Evolutionary conservation across 768 basidiomycete genomes (phyloP), one percentile per base, ranked within the genome.

Genomic region (Boletus bicolor): DNA sequence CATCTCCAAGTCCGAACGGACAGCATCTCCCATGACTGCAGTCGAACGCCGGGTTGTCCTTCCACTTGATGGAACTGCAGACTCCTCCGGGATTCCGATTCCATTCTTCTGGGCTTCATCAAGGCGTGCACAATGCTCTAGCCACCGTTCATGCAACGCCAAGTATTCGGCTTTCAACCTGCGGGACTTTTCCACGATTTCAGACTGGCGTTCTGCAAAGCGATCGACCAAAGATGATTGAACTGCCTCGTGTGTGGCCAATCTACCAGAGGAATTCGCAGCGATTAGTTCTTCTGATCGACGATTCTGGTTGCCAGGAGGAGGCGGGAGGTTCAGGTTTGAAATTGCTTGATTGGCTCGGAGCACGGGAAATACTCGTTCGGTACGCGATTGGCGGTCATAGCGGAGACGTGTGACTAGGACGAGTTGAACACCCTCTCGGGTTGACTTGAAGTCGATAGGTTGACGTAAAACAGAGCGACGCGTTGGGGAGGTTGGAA

Each of bases 1-100:
- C 85, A 97, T 94, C 76, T 98, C 96, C 54, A 96, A 80, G 72
- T 98, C 95, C 17, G 94, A 93, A 5, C 93, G 87, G 15, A 94
- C 94, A 14, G 91, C 86, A 70, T 97, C 95, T 28, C 91, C 91
- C 58, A 91, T 74, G 42, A 73, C 75, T 0, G 87, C 86, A 45
- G 85, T 79, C 10, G 87, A 82, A 26, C 91, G 83, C 30, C 91
- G 82, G 9, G 90, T 91, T 41, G 87, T 86, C 49, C 91, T 73
- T 15, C 78, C 79, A 21, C 77, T 62, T 36, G 76, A 71, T n/a
- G 69, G 64, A 5, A 69, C 69, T 15, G 74, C 64, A 15, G 75
- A 73, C 51, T 79, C 80, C 60, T 77, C 71, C 14, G 50, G 44
- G 14, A 55, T 54, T 55, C 72, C 70, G 19, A 51, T 50, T 51